Conservation (phyloP, 306 rosid genomes). For the Casuarina cunninghamiana region DNA sequence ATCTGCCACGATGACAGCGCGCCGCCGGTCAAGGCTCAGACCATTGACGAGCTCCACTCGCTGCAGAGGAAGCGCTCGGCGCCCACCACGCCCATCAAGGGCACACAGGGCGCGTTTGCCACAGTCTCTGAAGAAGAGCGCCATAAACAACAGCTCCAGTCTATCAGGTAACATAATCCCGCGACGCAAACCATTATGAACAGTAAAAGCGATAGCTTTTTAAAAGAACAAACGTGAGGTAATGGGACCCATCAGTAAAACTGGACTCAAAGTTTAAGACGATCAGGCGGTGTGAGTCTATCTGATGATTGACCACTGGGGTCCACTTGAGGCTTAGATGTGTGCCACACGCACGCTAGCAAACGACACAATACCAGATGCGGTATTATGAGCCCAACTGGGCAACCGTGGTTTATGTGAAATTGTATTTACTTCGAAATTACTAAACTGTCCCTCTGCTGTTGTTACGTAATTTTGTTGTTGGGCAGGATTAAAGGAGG, state of each 20-base stretch:
- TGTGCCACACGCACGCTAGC: neutral
- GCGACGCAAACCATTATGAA: neutral
- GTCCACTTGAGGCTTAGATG: neutral
- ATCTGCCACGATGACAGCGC: slow-evolving; percentile 83
- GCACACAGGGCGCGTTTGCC: slow-evolving; percentile 34
- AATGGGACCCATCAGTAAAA: neutral
- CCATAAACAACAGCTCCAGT: slow-evolving; percentile 70
- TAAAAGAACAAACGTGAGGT: neutral
- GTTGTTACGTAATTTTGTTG: neutral
- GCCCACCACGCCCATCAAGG: slow-evolving; percentile 70
- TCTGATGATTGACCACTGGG: neutral
- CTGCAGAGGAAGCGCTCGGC: slow-evolving; percentile 72
- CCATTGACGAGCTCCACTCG: slow-evolving; percentile 84
- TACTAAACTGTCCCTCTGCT: neutral
- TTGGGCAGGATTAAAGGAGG: no score
- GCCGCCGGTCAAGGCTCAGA: slow-evolving; percentile 68
- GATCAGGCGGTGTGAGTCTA: neutral
- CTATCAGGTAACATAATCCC: slow-evolving; percentile 55
- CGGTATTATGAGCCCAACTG: neutral
- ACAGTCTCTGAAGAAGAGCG: slow-evolving; percentile 58
- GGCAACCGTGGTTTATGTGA: neutral
- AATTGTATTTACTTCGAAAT: neutral
- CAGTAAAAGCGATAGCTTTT: neutral
- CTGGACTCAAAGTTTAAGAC: neutral
- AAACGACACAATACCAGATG: slow-evolving; percentile 19